Evolutionary conservation across 805 yeast species (phyloP), one percentile per base, ranked within the genome.

Genomic region (Isabelozyma heimii): DNA sequence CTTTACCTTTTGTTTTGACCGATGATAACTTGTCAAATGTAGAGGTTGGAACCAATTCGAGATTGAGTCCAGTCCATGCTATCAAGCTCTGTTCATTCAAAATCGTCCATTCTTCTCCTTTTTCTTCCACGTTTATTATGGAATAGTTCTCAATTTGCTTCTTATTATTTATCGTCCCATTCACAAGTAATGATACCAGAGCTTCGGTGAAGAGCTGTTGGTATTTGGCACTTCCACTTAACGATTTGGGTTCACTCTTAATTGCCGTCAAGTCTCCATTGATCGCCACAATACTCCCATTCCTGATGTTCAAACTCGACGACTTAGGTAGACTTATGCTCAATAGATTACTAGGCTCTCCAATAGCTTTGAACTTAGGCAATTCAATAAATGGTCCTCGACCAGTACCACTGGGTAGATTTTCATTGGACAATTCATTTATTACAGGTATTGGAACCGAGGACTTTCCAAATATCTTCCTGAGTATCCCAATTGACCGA

Each of bases 1-100:
- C 82, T 15, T 63, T 63, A 0, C 81, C 81, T 5, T 17, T 27
- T 14, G 66, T 62, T 17, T 52, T 42, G 61, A 66, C 44, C 61
- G 70, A 51, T 50, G 51, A 26, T 60, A 56, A 58, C 59, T 68
- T 49, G 37, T 43, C 53, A 24, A 57, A 50, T 7, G 59, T 42
- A 12, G 47, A 45, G 10, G 46, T 33, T 10, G 63, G 60, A 28
- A 43, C 33, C 30, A 68, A 45, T 28, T 63, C 52, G 16, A 75
- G 52, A 42, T 63, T 58, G 44, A 65, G 70, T 0, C 80, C 83
- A 0, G 77, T 63, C 82, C 82, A 79, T 5, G 81, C 80, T 10
- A 77, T 62, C 9, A 79, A 50, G 46, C 61, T 62, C 12, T 65
- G 61, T 43, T 67, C 67, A 30, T 63, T 69, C 16, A 69, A 52